Evolutionary conservation across 176 grass and related monocot genomes (phyloP).

Genomic region (Ananas comosus): DNA sequence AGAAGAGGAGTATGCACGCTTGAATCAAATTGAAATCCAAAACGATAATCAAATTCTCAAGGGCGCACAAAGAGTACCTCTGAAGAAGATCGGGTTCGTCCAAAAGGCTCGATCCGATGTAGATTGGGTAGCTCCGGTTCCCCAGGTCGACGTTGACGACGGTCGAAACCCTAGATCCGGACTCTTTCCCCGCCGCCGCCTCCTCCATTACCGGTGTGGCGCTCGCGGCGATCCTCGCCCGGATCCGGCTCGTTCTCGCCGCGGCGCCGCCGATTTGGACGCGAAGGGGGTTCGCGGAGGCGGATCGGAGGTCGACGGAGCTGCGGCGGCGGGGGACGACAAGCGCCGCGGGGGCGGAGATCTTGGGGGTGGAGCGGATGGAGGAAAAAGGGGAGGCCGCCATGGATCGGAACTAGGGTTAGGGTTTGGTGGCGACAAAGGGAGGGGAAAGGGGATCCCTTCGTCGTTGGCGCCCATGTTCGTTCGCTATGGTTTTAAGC

Average conservation of each 20-base stretch:
- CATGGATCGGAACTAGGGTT: neutral
- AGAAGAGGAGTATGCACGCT: neutral
- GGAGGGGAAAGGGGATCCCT: neutral
- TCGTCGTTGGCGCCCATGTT: neutral
- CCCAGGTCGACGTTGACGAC: constrained; percentile 88
- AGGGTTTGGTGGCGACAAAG: neutral
- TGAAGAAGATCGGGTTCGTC: constrained; percentile 72
- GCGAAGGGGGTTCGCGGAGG: neutral
- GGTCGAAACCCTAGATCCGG: constrained; percentile 60
- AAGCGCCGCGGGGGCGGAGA: neutral
- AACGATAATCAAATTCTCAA: neutral
- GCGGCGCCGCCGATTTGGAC: neutral
- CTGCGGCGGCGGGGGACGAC: neutral
- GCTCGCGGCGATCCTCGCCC: constrained; percentile 25
- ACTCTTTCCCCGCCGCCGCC: neutral
- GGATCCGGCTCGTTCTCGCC: neutral
- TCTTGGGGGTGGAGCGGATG: neutral
- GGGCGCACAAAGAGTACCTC: constrained; percentile 38
- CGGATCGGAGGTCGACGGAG: neutral
- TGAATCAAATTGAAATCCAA: neutral
- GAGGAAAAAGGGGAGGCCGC: neutral
- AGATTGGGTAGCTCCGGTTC: constrained; percentile 94
- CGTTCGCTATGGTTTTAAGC: neutral
- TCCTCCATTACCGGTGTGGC: constrained; percentile 47
- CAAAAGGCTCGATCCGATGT: constrained; percentile 74